Evolutionary conservation across 352 stramenopile species (phyloP).

Genomic region (Elongisporangium undulatum): DNA sequence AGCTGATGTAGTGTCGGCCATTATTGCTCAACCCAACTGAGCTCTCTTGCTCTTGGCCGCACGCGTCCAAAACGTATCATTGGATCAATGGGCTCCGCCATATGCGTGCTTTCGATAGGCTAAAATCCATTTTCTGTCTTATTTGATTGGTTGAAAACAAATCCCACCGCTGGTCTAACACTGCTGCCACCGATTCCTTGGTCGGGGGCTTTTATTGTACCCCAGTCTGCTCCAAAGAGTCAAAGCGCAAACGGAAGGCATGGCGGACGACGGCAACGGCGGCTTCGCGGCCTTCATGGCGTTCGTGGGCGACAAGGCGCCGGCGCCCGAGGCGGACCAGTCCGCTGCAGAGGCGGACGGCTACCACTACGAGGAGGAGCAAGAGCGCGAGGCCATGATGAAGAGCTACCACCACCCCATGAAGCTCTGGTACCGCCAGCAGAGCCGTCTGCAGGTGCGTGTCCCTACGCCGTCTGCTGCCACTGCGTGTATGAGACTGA

Average conservation of each 20-base stretch:
- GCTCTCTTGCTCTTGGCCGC: not conserved
- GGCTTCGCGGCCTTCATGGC: slow-evolving; percentile 77
- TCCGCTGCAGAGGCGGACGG: slow-evolving; percentile 23
- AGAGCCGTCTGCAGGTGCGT: slow-evolving; percentile 37
- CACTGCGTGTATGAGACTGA: slow-evolving; percentile 1
- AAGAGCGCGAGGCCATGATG: slow-evolving; percentile 88
- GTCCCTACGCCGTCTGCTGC: not conserved
- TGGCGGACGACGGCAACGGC: slow-evolving; percentile 38
- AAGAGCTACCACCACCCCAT: slow-evolving; percentile 83
- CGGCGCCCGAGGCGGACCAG: slow-evolving; percentile 1
- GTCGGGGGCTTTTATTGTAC: not conserved
- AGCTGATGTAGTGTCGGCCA: not conserved
- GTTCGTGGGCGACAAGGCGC: slow-evolving; percentile 28
- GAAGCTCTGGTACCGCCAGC: slow-evolving; percentile 85
- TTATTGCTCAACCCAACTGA: not conserved
- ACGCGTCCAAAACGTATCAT: not conserved
- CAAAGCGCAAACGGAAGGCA: slow-evolving; percentile 11
- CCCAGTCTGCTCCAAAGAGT: not conserved
- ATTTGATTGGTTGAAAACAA: slow-evolving; percentile 1
- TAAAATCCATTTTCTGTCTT: not conserved
- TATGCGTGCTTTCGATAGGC: not conserved
- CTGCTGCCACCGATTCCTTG: slow-evolving; percentile 1
- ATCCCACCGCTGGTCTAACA: not conserved
- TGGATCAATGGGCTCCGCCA: not conserved
- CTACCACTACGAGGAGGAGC: slow-evolving; percentile 81